Base-by-base conservation (phyloP, 257 asterid genomes). In the Ehretia macrophylla region DNA sequence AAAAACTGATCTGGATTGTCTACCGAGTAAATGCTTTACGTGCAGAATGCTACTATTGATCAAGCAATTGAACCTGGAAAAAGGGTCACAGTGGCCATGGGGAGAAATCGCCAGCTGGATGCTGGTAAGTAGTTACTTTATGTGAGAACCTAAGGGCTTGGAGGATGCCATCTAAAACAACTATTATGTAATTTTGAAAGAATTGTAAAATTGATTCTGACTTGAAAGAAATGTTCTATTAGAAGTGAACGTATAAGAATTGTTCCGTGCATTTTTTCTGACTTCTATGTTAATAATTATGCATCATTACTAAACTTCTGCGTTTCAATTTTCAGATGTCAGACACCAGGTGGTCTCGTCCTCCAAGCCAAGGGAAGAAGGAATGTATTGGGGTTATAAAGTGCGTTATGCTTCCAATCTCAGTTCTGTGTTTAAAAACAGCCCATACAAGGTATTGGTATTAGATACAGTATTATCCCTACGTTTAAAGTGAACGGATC, bases 51-150 rank as follows among this genome's bases (percentile, higher is more conserved):
- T 46, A 63, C 70, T 57, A 69, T 93, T 44, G 88, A 85, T 70
- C 71, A 83, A 82, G 84, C 66, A 55, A 73, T 81, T 59, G 90
- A 82, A 67, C 92, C 95, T 35, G 99, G 99, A 39, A 79, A 14
- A 78, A 83, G 99, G 77, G 97, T 89, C 39, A 93, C 99, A 14
- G 97, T 93, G 57, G 88, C 88, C 45, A 89, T 85, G 96, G 96
- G 97, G 63, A 68, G 81, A 48, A 72, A 85, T 47, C 93, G 94
- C 60, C 75, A 77, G 62, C 77, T 85, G 39, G 90, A 81, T 68
- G 60, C 84, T 70, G 94, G 99, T 91, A 62, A 56, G 71, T 68
- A 42, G 21, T 62, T 17, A 27, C 3, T 27, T 27, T 27, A 27
- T 27, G 35, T 27, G 35, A 27, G 35, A 27, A 27, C 35, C 35